Conservation (phyloP, 2,329 filamentous ascomycete genomes). For the Aspergillus sclerotialis region DNA sequence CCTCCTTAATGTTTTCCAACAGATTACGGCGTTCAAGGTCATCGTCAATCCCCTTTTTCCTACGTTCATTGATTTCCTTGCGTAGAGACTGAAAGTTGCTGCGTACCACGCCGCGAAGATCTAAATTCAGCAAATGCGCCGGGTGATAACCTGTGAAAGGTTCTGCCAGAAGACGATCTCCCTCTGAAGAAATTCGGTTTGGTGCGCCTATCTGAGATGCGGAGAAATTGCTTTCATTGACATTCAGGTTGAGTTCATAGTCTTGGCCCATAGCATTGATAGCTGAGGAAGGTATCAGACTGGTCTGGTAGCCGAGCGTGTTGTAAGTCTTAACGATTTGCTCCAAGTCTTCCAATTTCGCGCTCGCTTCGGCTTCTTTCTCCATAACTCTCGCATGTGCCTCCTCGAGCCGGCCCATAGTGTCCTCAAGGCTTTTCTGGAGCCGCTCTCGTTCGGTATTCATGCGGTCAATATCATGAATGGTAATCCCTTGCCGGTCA, state of each 20-base stretch:
- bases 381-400: slow-evolving; percentile 75
- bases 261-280: slow-evolving; percentile 77
- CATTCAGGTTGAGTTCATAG: slow-evolving; percentile 77
- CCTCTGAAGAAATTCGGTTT: slow-evolving; percentile 43
- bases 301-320: slow-evolving; percentile 86
- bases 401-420: slow-evolving; percentile 71
- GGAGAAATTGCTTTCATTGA: slow-evolving; percentile 74
- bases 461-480: slow-evolving; percentile 99
- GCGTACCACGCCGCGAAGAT: slow-evolving; percentile 77
- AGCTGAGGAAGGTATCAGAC: slow-evolving; percentile 76
- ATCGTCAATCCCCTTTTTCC: slow-evolving; percentile 72
- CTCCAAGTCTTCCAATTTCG: slow-evolving; percentile 87
- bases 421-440: slow-evolving; percentile 78
- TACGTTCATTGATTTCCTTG: slow-evolving; percentile 87
- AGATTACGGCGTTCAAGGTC: slow-evolving; percentile 94
- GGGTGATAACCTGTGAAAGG: slow-evolving; percentile 81
- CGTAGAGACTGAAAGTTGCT: slow-evolving; percentile 68
- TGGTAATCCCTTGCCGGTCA: slow-evolving; percentile 88
- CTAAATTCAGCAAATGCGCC: slow-evolving; percentile 78
- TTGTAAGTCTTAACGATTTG: slow-evolving; percentile 86
- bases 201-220: slow-evolving; percentile 51
- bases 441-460: slow-evolving; percentile 88
- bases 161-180: slow-evolving; percentile 75
- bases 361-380: slow-evolving; percentile 79
- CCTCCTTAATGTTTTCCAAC: slow-evolving; percentile 90